Base-by-base conservation (phyloP, 164 flowering plant genomes). In the Magnolia kwangsiensis region DNA sequence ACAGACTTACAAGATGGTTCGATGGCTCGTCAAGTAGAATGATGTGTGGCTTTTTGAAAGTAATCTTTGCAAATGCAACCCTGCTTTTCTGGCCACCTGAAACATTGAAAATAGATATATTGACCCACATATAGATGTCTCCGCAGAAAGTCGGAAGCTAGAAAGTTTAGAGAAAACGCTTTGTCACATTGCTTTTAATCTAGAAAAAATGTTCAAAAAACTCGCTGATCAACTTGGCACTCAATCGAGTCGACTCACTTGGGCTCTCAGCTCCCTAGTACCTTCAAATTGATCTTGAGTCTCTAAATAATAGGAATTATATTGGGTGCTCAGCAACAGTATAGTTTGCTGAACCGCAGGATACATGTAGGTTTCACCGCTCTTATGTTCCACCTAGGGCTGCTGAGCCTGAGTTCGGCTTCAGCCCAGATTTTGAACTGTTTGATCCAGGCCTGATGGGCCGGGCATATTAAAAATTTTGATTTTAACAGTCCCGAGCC, bases 61-160 rank as follows among this genome's bases (percentile, higher is more conserved):
- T 96, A 72, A 96, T 96, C 91, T 94, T 96, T 23, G 99, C 92
- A 87, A 96, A 96, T 63, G 99, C 98, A 79, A 96, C 99, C 83
- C 99, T 93, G 86, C 99, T 96, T 84, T 96, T 96, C 83, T 96
- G 99, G 81, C 99, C 99, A 85, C 99, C 99, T 96, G 88, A 67
- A 74, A 76, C 7, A 11, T 68, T 29, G 4, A 68, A 19, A 68
- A 68, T 23, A 68, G n/a, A 14, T 14, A 29, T 50, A 16, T 13
- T 10, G 49, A 51, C 69, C 69, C 55, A 59, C 69, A 37, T 50
- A 59, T 50, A 69, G 8, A 49, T 14, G 45, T 37, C 45, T 37
- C 45, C 45, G 7, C 45, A 37, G 45, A 37, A 37, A 5, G 45
- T 37, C 45, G 61, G 18, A 16, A 11, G 61, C 61, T 55, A 55